These are phyloP conservation scores for Singerocomus inundabilis DNA, from an alignment of 1,284 basidiomycete species.

Conservation along the genomic window DNA sequence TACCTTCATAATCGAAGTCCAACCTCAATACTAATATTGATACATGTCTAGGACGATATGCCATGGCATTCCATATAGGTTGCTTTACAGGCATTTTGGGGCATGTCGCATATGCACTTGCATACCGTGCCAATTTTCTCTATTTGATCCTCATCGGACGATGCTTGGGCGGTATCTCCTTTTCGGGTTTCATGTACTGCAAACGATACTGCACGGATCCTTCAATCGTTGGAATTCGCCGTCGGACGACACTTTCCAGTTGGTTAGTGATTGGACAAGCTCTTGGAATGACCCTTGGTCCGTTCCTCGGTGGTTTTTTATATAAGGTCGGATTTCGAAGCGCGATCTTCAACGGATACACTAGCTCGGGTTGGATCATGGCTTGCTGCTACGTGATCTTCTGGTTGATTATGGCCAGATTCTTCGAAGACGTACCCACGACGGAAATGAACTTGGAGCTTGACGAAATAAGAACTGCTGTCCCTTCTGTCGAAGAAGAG, in stretches of 20 bases:
- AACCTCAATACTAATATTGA: slow-evolving; percentile 1
- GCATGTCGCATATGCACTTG: slow-evolving; percentile 44
- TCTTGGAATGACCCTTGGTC: slow-evolving; percentile 62
- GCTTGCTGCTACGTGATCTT: slow-evolving; percentile 53
- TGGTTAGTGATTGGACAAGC: slow-evolving; percentile 66
- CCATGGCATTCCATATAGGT: slow-evolving; percentile 42
- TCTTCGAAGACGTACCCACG: slow-evolving; percentile 53
- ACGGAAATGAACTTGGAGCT: slow-evolving; percentile 13
- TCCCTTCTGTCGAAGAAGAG: slow-evolving; percentile 8
- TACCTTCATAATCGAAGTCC: neutral
- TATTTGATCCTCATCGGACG: slow-evolving; percentile 51
- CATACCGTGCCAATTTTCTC: slow-evolving; percentile 44
- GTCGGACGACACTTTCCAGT: slow-evolving; percentile 61
- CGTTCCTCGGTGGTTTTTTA: slow-evolving; percentile 63
- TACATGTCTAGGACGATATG: slow-evolving; percentile 48
- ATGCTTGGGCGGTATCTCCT: slow-evolving; percentile 45
- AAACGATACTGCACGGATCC: slow-evolving; percentile 67
- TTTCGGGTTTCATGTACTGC: slow-evolving; percentile 49
- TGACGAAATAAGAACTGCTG: slow-evolving; percentile 4
- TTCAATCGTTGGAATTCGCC: slow-evolving; percentile 61
- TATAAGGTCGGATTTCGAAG: slow-evolving; percentile 55
- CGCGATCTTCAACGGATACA: slow-evolving; percentile 58
- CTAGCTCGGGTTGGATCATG: slow-evolving; percentile 68
- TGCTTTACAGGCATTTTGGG: slow-evolving; percentile 43
- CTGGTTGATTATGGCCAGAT: slow-evolving; percentile 42